These are phyloP conservation scores for Oxalis stricta DNA, from an alignment of 441 rosid species.

Conservation along the genomic window DNA sequence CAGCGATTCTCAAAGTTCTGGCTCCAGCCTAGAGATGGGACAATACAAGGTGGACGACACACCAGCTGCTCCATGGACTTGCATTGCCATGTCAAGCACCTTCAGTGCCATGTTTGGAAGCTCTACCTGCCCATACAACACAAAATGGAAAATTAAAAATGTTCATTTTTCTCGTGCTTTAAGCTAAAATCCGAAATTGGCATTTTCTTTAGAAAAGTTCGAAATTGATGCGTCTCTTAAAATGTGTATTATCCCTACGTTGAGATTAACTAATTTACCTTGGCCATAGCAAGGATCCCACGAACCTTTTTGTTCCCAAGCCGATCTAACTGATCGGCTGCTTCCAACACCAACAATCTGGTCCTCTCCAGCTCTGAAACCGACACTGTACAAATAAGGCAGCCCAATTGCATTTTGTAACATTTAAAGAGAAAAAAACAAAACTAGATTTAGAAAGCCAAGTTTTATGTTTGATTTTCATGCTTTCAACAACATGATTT, in stretches of 20 bases:
- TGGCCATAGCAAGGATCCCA: slow-evolving; percentile 82
- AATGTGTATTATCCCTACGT: background rate
- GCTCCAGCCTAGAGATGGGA: slow-evolving; percentile 90
- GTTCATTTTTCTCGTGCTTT: background rate
- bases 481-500: too few relatives aligned
- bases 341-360: slow-evolving; percentile 74
- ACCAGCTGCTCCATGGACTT: slow-evolving; percentile 87
- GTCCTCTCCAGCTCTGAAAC: slow-evolving; percentile 71
- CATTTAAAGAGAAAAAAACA: background rate
- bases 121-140: slow-evolving; percentile 46
- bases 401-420: background rate
- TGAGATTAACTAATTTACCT: slow-evolving; percentile 26
- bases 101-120: slow-evolving; percentile 84
- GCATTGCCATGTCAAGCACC: slow-evolving; percentile 85
- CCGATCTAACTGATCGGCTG: slow-evolving; percentile 84
- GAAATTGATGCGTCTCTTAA: too few relatives aligned
- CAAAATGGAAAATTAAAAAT: background rate
- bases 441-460: too few relatives aligned
- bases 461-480: too few relatives aligned
- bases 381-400: slow-evolving; percentile 54
- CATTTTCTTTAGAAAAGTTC: too few relatives aligned
- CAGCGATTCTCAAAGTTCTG: slow-evolving; percentile 79
- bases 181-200: too few relatives aligned
- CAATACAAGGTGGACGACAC: slow-evolving; percentile 59
- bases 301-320: slow-evolving; percentile 80